Evolutionary conservation across 495 filamentous ascomycete genomes (phyloP).

Genomic region (Cairneyella variabilis): DNA sequence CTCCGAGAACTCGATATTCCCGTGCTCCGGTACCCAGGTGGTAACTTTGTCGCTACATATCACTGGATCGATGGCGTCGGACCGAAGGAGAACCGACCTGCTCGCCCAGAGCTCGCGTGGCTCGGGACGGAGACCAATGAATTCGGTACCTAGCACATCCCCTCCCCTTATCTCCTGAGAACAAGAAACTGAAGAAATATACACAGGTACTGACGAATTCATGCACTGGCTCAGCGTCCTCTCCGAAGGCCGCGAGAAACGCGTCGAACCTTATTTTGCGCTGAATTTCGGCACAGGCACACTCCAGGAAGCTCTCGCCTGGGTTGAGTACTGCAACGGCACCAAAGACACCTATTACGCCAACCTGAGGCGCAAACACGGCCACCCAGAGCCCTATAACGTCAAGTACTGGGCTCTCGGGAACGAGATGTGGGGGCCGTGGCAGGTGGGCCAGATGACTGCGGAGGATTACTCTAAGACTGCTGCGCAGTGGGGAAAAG

Average conservation of each 20-base stretch:
- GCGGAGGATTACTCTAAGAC: constrained; percentile 72
- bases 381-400: constrained; percentile 67
- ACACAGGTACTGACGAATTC: constrained; percentile 71
- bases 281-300: constrained; percentile 77
- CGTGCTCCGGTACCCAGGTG: constrained; percentile 74
- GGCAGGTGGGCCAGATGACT: constrained; percentile 74
- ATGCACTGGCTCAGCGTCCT: constrained; percentile 71
- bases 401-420: constrained; percentile 60
- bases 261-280: constrained; percentile 68
- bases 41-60: constrained; percentile 79
- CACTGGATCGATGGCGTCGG: constrained; percentile 80
- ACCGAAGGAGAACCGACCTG: constrained; percentile 60
- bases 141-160: constrained; percentile 46
- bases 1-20: constrained; percentile 68
- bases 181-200: no score
- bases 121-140: constrained; percentile 68
- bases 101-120: constrained; percentile 72
- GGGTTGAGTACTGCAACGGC: constrained; percentile 81
- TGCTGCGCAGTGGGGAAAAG: constrained; percentile 77
- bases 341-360: constrained; percentile 71
- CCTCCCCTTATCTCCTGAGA: no score
- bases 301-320: constrained; percentile 69
- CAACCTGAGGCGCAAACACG: constrained; percentile 69
- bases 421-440: constrained; percentile 74
- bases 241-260: constrained; percentile 31